Conservation (phyloP, 306 rosid species). For the Vachellia pachyceras region DNA sequence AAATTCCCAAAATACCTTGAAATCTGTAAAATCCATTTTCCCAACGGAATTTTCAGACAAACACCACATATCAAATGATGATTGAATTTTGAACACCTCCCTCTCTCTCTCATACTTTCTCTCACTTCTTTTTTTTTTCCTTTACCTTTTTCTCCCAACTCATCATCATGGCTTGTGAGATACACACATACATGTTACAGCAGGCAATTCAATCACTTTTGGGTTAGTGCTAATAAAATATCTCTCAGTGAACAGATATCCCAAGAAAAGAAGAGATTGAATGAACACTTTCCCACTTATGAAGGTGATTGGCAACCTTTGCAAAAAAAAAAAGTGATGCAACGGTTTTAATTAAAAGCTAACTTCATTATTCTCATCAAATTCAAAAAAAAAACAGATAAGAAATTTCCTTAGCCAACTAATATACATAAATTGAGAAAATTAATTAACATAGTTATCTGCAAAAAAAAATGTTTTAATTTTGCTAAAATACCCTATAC, state of each 20-base stretch:
- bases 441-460: too few species aligned
- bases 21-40: too few species aligned
- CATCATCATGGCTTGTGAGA: slow-evolving; percentile 5
- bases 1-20: too few species aligned
- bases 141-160: neutral
- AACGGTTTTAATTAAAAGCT: neutral
- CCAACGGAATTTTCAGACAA: too few species aligned
- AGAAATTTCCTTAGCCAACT: too few species aligned
- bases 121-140: neutral
- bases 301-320: neutral
- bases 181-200: neutral
- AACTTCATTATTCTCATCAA: neutral
- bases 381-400: too few species aligned
- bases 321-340: too few species aligned
- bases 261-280: neutral
- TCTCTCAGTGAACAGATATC: slow-evolving; percentile 6
- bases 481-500: too few species aligned
- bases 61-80: neutral
- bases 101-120: neutral
- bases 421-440: too few species aligned
- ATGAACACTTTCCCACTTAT: slow-evolving; percentile 19
- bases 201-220: slow-evolving; percentile 9
- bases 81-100: neutral
- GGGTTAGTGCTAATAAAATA: neutral
- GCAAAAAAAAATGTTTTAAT: too few species aligned